Conservation (phyloP, 2,329 filamentous ascomycete species). For the Colletotrichum lini region DNA sequence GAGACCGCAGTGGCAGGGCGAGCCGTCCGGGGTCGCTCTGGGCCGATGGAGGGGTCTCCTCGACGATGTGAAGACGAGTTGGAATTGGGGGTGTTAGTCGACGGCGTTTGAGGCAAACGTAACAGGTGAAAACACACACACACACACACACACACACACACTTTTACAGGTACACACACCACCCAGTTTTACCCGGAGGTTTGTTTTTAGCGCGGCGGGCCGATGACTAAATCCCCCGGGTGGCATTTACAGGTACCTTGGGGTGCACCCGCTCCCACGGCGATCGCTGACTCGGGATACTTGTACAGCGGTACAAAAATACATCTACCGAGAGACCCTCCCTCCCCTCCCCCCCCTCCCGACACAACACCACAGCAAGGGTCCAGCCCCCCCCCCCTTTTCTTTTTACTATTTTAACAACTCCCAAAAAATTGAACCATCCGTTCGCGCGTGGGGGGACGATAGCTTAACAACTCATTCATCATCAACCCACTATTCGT, state of each 20-base stretch:
- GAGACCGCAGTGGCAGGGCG: slow-evolving; percentile 17
- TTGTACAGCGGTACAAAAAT: slow-evolving; percentile 3
- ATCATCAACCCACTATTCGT: not conserved
- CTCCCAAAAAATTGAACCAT: slow-evolving; percentile 17
- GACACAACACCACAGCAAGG: slow-evolving; percentile 16
- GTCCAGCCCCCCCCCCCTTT: slow-evolving; percentile 4
- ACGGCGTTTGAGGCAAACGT: too few species aligned
- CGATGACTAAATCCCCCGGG: too few species aligned
- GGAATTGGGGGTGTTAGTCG: too few species aligned
- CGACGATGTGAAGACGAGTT: too few species aligned
- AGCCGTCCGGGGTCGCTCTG: not conserved
- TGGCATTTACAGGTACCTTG: not conserved
- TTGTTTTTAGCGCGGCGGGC: too few species aligned
- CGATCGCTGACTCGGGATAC: slow-evolving; percentile 28
- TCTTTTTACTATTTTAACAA: slow-evolving; percentile 37
- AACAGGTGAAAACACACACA: too few species aligned
- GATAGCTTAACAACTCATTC: not conserved
- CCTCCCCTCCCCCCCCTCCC: not conserved
- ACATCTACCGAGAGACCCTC: slow-evolving; percentile 1
- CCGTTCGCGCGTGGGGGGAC: not conserved
- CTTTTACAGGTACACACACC: too few species aligned
- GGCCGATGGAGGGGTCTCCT: not conserved
- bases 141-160: too few species aligned
- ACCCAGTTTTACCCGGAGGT: too few species aligned
- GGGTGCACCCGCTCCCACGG: slow-evolving; percentile 20